Evolutionary conservation across 225 moss, liverwort and hornwort genomes (phyloP), one percentile per base, ranked within the genome.

Genomic region (Marchantia paleacea): DNA sequence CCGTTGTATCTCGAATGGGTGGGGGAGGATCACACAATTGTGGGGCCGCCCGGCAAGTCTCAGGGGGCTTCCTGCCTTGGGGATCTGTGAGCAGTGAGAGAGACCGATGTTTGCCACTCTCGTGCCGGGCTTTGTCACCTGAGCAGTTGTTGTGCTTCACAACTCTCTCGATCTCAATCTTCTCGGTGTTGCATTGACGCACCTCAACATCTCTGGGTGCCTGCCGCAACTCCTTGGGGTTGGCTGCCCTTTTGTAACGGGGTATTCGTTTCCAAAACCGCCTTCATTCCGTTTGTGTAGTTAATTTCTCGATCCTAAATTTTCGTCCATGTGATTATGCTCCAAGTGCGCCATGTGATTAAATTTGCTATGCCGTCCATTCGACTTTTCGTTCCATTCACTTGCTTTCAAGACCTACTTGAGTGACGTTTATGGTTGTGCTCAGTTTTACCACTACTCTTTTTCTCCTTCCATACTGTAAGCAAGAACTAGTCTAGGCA

Each of bases 91-190:
- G 77, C 78, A 86, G 58, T 58, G 39, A 39, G 39, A 2, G 39
- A 39, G 39, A 2, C 39, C 74, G 69, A 80, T 57, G 62, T 81
- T 78, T 63, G 53, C 83, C 72, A 7, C 73, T 83, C 72, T 48
- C 78, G 81, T 81, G 72, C 77, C 78, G 66, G 75, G 53, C 78
- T 83, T 86, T 63, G 78, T 80, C 72, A 83, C 81, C 61, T 84
- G 82, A 84, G 84, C 82, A 84, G 82, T 87, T 87, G 87, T 75
- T 75, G 75, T 84, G 77, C 80, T 84, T 87, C 80, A 87, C 87
- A 87, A 87, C 87, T 84, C 87, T 87, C 84, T 84, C 87, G 80
- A 87, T 87, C 87, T 87, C 87, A 61, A 73, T 80, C 82, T 79
- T 68, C 79, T 51, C 26, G 54, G n/a, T 74, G 64, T 82, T 80